Base-by-base conservation (phyloP, 345 rosid genomes). In the Corymbia maculata region DNA sequence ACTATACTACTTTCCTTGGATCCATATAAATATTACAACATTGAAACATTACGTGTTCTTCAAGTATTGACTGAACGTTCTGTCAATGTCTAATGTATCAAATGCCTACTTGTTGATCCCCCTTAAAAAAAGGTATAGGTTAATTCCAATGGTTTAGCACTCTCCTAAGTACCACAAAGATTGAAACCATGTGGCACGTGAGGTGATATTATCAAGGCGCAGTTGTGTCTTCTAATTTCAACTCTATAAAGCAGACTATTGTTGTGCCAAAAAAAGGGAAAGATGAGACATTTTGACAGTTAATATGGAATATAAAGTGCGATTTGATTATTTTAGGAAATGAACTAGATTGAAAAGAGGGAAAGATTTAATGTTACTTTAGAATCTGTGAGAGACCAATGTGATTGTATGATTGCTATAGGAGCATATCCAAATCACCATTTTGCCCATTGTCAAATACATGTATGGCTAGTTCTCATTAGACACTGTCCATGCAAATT, bases 211-310 rank as follows among this genome's bases (percentile, higher is more conserved):
- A 55, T 2, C 5, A 22, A 19, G 12, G 61, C 61, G 21, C 28
- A 1, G 21, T 26, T 21, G 2, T 8, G 5, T 21, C 21, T 21
- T 51, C 7, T 8, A 8, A 57, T 57, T 4, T 24, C 28, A 57
- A 57, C 0, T 24, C 64, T 4, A 9, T 4, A 24, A 57, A 57
- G 64, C 22, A 9, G 0, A 4, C 64, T 57, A 0, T 1, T 57
- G n/a, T 24, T 57, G 0, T 57, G 64, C 64, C 13, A 9, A 57
- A 57, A 36, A 36, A 57, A 57, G 2, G n/a, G n/a, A 10, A 57
- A 9, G 64, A 57, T 24, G 13, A 10, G n/a, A 24, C n/a, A 57
- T 24, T 57, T 22, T 26, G 66, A 26, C 7, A 26, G 26, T 24
- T 21, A 10, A 55, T 55, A 22, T 4, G 0, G 8, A 10, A 55